Conservation (phyloP, 108 stramenopile genomes). For the Mediolabrus comicus region DNA sequence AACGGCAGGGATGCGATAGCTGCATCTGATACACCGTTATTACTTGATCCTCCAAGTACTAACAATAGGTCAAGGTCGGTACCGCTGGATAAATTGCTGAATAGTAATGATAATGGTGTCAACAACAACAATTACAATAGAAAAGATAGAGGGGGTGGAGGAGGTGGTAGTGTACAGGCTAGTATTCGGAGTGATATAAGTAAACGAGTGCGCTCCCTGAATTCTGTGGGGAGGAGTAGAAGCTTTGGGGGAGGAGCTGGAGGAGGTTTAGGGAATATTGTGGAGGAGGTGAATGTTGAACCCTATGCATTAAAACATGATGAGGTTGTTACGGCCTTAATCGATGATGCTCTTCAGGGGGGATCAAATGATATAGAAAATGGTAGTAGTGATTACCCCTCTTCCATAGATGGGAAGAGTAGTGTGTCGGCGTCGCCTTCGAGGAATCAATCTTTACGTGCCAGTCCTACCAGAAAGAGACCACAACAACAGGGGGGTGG, state of each 20-base stretch:
- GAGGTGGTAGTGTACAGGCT: slow-evolving; percentile 8
- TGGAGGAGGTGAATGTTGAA: background rate
- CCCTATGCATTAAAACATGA: slow-evolving; percentile 29
- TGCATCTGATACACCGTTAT: background rate
- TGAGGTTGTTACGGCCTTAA: slow-evolving; percentile 38
- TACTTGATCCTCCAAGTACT: background rate
- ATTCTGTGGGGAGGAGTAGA: background rate
- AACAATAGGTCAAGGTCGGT: background rate
- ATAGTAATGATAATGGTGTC: background rate
- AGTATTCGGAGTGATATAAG: background rate
- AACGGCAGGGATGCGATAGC: background rate
- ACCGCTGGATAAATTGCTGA: slow-evolving; percentile 15
- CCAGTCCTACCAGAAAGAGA: background rate
- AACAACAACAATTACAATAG: background rate
- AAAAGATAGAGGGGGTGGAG: background rate
- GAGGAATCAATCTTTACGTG: background rate
- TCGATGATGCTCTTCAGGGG: slow-evolving; percentile 25
- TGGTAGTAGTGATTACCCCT: background rate
- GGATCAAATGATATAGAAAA: background rate
- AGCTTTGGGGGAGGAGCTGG: background rate
- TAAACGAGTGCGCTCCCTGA: too few relatives aligned
- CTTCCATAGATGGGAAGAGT: background rate
- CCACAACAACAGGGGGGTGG: too few relatives aligned
- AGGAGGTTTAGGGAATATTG: background rate
- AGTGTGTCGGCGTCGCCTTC: background rate